These are phyloP conservation scores for Tephrocybe rancida DNA, from an alignment of 768 basidiomycete genomes.

Conservation along the genomic window DNA sequence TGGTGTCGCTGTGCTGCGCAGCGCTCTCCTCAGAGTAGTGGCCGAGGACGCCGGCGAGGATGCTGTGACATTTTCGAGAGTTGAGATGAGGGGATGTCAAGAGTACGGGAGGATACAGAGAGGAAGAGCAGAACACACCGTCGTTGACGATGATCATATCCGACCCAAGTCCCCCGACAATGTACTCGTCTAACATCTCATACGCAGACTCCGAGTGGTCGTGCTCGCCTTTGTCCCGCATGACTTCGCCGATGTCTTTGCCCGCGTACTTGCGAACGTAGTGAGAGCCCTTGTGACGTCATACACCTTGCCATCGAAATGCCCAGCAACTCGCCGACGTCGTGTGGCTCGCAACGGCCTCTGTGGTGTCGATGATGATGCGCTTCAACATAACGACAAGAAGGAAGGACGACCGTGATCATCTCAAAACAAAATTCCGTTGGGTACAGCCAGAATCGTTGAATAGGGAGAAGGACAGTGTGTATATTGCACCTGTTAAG, in stretches of 20 bases:
- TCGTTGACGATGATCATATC: conserved; percentile 78
- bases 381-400: conserved; percentile 61
- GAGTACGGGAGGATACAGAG: too few relatives aligned
- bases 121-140: conserved; percentile 46
- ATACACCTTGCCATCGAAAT: conserved; percentile 82
- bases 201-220: conserved; percentile 92
- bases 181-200: conserved; percentile 87
- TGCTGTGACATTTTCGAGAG: too few relatives aligned
- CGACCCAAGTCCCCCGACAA: conserved; percentile 80
- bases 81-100: too few relatives aligned
- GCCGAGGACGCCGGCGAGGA: too few relatives aligned
- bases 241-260: conserved; percentile 75
- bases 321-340: conserved; percentile 77
- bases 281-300: conserved; percentile 89
- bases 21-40: too few relatives aligned
- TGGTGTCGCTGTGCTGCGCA: too few relatives aligned
- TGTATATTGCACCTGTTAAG: too few relatives aligned
- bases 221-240: conserved; percentile 83
- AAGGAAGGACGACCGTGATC: too few relatives aligned
- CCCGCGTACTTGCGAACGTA: conserved; percentile 83
- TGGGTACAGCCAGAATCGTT: too few relatives aligned
- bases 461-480: too few relatives aligned
- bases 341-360: conserved; percentile 73
- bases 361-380: conserved; percentile 70
- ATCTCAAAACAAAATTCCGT: too few relatives aligned